Conservation (phyloP, 192 early-diverging fungal genomes). For the Backusella macrospora region DNA sequence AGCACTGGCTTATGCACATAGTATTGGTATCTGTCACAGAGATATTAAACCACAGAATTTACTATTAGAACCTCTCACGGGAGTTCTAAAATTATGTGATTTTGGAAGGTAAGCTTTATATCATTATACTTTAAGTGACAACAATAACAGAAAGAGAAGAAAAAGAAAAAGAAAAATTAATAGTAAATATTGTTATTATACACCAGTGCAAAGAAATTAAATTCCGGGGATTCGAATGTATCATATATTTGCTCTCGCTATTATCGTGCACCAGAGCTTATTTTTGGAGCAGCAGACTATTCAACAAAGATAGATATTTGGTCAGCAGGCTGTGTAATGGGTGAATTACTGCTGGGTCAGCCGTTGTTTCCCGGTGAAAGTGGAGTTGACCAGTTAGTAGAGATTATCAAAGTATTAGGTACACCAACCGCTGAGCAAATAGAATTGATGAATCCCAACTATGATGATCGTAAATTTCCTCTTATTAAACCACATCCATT, state of each 20-base stretch:
- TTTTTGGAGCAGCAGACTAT: constrained; percentile 96
- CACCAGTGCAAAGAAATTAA: constrained; percentile 87
- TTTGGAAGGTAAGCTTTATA: constrained; percentile 73
- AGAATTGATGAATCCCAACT: constrained; percentile 96
- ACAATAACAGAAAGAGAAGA: neutral
- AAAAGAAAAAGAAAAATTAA: neutral
- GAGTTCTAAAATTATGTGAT: constrained; percentile 97
- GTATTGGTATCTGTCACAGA: constrained; percentile 96
- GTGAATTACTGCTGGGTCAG: constrained; percentile 91
- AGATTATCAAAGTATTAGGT: constrained; percentile 99
- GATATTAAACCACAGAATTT: constrained; percentile 99
- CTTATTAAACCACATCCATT: constrained; percentile 95
- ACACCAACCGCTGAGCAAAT: constrained; percentile 97
- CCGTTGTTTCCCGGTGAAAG: constrained; percentile 96
- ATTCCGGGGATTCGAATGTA: constrained; percentile 96
- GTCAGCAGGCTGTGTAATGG: constrained; percentile 97
- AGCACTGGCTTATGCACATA: constrained; percentile 95
- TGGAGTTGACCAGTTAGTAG: constrained; percentile 97
- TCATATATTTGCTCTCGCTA: constrained; percentile 98
- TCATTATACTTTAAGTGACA: neutral
- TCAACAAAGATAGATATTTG: constrained; percentile 89
- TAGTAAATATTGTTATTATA: neutral
- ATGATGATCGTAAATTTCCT: constrained; percentile 98
- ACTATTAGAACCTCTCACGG: constrained; percentile 84
- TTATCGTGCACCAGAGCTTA: constrained; percentile 96